A percentile compares a stretch with the other conserved stretches of the same genome.
Conservation (phyloP, 306 rosid genomes). For the Vachellia collinsii region DNA sequence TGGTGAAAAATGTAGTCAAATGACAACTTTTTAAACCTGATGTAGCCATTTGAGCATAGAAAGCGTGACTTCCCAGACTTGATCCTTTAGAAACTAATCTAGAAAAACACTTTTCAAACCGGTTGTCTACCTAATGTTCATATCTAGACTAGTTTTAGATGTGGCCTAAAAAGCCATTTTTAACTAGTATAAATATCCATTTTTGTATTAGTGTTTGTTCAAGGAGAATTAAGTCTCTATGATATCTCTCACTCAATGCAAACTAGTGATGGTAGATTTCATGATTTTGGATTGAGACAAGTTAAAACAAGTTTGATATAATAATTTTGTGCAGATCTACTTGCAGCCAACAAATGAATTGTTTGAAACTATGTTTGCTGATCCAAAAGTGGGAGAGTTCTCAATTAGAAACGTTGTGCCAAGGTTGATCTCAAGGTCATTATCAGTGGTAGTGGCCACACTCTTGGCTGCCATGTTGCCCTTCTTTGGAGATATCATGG, state of each 20-base stretch:
- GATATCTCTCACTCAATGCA: neutral
- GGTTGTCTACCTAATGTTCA: no score
- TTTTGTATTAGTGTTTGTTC: neutral
- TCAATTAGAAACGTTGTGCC: slow-evolving; percentile 65
- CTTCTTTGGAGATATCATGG: slow-evolving; percentile 80
- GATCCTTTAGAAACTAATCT: no score
- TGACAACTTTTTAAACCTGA: no score
- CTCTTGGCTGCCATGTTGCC: slow-evolving; percentile 80
- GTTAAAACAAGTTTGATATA: neutral
- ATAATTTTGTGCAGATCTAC: slow-evolving; percentile 54
- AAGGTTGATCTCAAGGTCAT: slow-evolving; percentile 62
- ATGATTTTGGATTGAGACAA: neutral
- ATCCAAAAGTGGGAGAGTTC: slow-evolving; percentile 64
- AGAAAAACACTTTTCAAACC: no score
- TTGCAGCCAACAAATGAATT: slow-evolving; percentile 81
- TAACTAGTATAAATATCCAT: no score
- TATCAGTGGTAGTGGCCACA: slow-evolving; percentile 64
- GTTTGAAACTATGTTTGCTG: slow-evolving; percentile 64
- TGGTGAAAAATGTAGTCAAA: no score
- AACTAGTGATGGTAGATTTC: neutral
- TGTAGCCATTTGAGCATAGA: no score
- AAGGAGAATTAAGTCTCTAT: no score
- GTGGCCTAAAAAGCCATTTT: no score
- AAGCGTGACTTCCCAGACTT: no score
- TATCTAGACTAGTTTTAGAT: no score